Evolutionary conservation across 768 basidiomycete species (phyloP).

Genomic region (Pleurotus tuoliensis): DNA sequence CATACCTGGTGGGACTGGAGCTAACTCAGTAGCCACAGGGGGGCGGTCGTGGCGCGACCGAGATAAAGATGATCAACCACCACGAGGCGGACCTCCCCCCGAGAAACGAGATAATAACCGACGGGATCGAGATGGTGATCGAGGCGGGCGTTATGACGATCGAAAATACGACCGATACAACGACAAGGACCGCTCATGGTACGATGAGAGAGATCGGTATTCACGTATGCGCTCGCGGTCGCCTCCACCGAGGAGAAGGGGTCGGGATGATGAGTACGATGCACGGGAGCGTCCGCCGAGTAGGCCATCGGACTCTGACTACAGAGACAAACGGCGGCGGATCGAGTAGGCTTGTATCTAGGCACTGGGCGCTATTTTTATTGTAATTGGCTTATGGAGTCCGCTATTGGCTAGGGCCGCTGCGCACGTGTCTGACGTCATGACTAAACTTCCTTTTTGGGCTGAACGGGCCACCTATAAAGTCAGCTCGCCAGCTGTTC

Average conservation of each 20-base stretch:
- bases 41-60: slow-evolving; percentile 31
- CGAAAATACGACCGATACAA: slow-evolving; percentile 18
- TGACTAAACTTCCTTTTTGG: not conserved
- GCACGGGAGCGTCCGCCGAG: slow-evolving; percentile 26
- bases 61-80: slow-evolving; percentile 9
- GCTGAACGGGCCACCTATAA: not conserved
- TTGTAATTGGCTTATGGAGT: too few relatives aligned
- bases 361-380: too few relatives aligned
- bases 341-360: slow-evolving; percentile 35
- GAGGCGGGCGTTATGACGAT: slow-evolving; percentile 13
- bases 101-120: slow-evolving; percentile 17
- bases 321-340: slow-evolving; percentile 53
- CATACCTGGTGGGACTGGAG: slow-evolving; percentile 23
- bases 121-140: slow-evolving; percentile 17
- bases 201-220: slow-evolving; percentile 17
- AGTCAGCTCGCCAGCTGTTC: not conserved
- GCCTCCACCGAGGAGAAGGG: slow-evolving; percentile 17
- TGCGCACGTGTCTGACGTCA: not conserved
- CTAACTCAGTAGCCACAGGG: slow-evolving; percentile 22
- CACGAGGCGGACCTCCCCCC: slow-evolving; percentile 6
- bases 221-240: slow-evolving; percentile 27
- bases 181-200: slow-evolving; percentile 9
- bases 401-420: too few relatives aligned
- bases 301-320: slow-evolving; percentile 21
- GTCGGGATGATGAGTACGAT: slow-evolving; percentile 11